Evolutionary conservation across 768 basidiomycete species (phyloP).

Genomic region (Chiua virens): DNA sequence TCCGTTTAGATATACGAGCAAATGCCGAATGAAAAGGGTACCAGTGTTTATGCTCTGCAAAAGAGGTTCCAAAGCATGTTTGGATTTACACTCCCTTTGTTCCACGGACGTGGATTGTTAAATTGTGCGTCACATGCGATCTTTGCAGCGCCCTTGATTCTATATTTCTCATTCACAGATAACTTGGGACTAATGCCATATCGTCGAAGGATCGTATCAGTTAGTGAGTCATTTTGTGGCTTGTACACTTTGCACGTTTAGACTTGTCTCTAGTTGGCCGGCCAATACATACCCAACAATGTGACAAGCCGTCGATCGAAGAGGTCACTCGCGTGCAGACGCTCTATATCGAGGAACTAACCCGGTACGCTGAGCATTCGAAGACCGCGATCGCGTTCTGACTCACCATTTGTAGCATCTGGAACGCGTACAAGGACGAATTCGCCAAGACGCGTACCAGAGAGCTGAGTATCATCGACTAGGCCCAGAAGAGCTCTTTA

Average conservation of each 20-base stretch:
- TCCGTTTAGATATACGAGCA: conserved; percentile 84
- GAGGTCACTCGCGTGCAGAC: conserved; percentile 77
- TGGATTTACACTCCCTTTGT: conserved; percentile 96
- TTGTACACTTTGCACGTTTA: neutral
- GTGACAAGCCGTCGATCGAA: conserved; percentile 79
- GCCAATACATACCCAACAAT: conserved; percentile 78
- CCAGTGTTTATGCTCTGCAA: conserved; percentile 81
- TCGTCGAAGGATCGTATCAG: conserved; percentile 91
- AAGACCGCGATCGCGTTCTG: conserved; percentile 1
- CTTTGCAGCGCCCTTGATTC: neutral
- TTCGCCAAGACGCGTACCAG: conserved; percentile 82
- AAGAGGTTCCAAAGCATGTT: conserved; percentile 90
- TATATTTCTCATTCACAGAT: conserved; percentile 46
- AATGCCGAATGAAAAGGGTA: conserved; percentile 94
- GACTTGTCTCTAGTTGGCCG: conserved; percentile 65
- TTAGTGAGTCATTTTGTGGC: conserved; percentile 62
- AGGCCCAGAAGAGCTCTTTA: neutral
- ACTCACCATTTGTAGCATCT: conserved; percentile 59
- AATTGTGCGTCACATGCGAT: conserved; percentile 70
- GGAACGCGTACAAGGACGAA: conserved; percentile 94
- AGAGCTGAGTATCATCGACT: conserved; percentile 80
- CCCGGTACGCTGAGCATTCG: conserved; percentile 56
- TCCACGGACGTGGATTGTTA: conserved; percentile 91
- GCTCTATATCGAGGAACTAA: conserved; percentile 89
- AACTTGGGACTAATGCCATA: conserved; percentile 96